Evolutionary conservation across 179 eudicot genomes (phyloP), one percentile per base, ranked within the genome.

Genomic region (Spinacia oleracea): DNA sequence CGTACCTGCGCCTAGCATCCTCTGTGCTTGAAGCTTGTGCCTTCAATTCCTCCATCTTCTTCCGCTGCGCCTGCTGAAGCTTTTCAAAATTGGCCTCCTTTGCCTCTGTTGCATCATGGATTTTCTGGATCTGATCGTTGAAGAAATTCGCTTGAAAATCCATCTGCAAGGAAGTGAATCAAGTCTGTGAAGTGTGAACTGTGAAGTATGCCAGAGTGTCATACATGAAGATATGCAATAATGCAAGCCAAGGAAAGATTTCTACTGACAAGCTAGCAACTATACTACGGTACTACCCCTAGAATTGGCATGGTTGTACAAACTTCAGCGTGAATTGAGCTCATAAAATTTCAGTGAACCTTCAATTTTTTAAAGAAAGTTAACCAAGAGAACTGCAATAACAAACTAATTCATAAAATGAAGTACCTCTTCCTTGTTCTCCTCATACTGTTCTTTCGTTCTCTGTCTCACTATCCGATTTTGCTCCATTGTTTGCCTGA

Each of bases 381-480:
- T 21, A 27, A 77, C 53, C 14, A 38, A 35, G 40, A 23, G 0
- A n/a, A 45, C 65, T 23, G 62, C 15, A 55, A n/a, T 46, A 56
- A 14, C 71, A 43, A 29, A 69, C 12, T 51, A 53, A 62, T 21
- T 68, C 25, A 63, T 7, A 21, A 60, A 55, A 12, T 38, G 18
- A 18, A 15, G 69, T 86, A 93, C 98, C 97, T 90, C 93, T 85
- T 91, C 89, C 64, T 84, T 88, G 76, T 81, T 88, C 75, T 91
- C 85, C 55, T 91, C 88, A 67, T 88, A 89, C 65, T 88, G 90
- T 74, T 60, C 62, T 74, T 88, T 86, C 45, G 90, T 88, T 65
- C 90, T 87, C 73, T 81, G 88, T 73, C 86, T 89, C 51, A 95
- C 92, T 16, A 91, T 89, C 15, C 85, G 85, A 73, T 83, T 88